phyloP scores from a whole-genome alignment of 495 filamentous ascomycete species.

The Cercophora samala region DNA sequence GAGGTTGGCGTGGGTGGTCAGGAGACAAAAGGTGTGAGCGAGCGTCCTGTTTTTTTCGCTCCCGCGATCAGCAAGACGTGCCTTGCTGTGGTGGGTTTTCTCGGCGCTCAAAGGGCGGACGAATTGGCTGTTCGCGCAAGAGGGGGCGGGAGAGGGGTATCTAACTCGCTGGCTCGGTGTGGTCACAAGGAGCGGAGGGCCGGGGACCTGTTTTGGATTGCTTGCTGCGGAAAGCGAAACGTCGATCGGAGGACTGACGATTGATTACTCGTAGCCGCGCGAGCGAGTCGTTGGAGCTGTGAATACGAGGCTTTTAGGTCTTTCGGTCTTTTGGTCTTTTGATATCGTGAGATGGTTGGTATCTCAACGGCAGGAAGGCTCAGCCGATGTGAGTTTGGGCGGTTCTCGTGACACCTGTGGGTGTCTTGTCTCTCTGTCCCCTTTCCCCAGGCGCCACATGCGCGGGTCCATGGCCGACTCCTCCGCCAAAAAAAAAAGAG shows the following conservation, averaged over 20 bases:
- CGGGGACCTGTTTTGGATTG: slow-evolving; percentile 3
- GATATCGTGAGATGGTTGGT: no score
- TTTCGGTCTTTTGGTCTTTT: not conserved
- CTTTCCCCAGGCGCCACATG: slow-evolving; percentile 1
- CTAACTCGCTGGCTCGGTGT: not conserved
- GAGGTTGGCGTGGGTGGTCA: not conserved
- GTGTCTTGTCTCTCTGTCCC: not conserved
- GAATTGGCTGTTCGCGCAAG: not conserved
- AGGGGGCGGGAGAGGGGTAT: not conserved
- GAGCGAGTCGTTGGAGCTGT: not conserved
- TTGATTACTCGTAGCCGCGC: not conserved
- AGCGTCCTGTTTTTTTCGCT: slow-evolving; percentile 3
- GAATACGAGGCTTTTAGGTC: not conserved
- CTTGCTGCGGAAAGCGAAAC: slow-evolving; percentile 2
- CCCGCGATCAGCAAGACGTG: slow-evolving; percentile 4
- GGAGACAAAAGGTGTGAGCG: not conserved
- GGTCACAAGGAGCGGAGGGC: slow-evolving; percentile 3
- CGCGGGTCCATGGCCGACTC: not conserved
- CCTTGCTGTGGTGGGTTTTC: slow-evolving; percentile 1
- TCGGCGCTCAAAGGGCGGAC: slow-evolving; percentile 1
- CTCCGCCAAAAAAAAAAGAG: not conserved
- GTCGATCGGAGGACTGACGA: not conserved
- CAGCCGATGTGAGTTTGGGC: not conserved
- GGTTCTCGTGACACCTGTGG: not conserved
- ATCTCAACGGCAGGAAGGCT: not conserved